Base-by-base conservation (phyloP, 1,139 yeast genomes). In the Blastobotrys indianensis region DNA sequence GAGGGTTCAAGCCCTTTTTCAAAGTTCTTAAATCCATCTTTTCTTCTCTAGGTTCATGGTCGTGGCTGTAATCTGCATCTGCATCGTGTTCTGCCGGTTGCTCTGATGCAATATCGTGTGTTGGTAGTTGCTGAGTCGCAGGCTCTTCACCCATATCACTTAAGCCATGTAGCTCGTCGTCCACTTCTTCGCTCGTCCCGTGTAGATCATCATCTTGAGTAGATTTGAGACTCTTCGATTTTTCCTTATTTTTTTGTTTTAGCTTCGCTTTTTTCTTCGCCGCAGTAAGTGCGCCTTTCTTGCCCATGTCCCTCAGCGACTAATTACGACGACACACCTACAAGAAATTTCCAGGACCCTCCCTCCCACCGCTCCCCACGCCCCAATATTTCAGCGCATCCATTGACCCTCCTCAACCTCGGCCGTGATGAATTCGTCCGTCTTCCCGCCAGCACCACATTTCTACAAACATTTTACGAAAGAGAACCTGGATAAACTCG, bases 391-490 rank as follows among this genome's bases (percentile, higher is more conserved):
- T n/a, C n/a, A n/a, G n/a, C n/a, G n/a, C 36, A 34, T 13, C 3
- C 6, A 31, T n/a, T 31, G 33, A 31, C 33, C 5, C 15, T 8
- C 15, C 12, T 13, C 35, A 15, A 23, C 16, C 42, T 23, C 32
- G 15, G 34, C 13, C 31, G 63, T 62, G 63, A 55, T 62, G 13
- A 67, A 66, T 23, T 59, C 92, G 25, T 79, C 94, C 10, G 73
- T 86, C 45, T 87, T 82, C 55, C 95, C 96, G 1, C 90, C 92
- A 1, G 95, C 95, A 2, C 96, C 95, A 8, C 80, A 82, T 17
- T 84, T 76, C 62, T 77, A 77, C 58, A 77, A 79, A 62, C 76
- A 72, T 58, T 86, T 84, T 65, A 84, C 94, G 0, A 61, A 66
- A 4, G 84, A 78, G 47, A 85, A 85, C 55, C 50, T 76, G 11